phyloP scores from a whole-genome alignment of 2,329 filamentous ascomycete species.

The Cladosporium halotolerans region DNA sequence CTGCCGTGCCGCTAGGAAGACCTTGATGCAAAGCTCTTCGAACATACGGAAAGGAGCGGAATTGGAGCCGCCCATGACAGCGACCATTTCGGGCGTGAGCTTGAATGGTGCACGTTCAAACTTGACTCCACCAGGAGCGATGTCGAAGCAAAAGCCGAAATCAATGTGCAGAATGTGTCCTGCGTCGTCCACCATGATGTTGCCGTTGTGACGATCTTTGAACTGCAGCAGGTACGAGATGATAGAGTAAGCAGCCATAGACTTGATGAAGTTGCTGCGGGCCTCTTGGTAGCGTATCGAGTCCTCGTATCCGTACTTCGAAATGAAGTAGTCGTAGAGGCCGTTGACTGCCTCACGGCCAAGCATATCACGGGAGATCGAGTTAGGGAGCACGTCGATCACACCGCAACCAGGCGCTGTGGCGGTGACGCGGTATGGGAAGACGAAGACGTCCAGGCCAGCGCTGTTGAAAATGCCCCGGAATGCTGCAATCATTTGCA shows the following conservation, averaged over 20 bases:
- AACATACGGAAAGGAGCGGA: constrained; percentile 93
- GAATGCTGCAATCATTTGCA: constrained; percentile 98
- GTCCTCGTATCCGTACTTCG: constrained; percentile 95
- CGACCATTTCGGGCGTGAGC: constrained; percentile 92
- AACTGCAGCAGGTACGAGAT: constrained; percentile 96
- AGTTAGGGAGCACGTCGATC: constrained; percentile 95
- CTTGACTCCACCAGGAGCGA: constrained; percentile 90
- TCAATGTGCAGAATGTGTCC: constrained; percentile 98
- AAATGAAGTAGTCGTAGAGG: constrained; percentile 95
- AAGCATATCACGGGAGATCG: constrained; percentile 97
- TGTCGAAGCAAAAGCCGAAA: constrained; percentile 99
- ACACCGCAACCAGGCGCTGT: constrained; percentile 96
- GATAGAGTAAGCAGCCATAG: constrained; percentile 96
- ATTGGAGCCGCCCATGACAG: constrained; percentile 87
- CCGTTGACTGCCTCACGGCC: constrained; percentile 97
- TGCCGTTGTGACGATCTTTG: constrained; percentile 98
- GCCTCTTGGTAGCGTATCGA: constrained; percentile 92
- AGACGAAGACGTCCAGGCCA: constrained; percentile 93
- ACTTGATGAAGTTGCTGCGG: constrained; percentile 95
- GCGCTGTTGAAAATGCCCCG: constrained; percentile 93
- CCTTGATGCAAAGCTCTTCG: constrained; percentile 91
- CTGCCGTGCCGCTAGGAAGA: constrained; percentile 80
- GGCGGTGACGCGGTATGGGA: constrained; percentile 93
- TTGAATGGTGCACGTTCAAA: constrained; percentile 99
- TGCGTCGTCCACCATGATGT: constrained; percentile 98